phyloP scores from a whole-genome alignment of 2,329 filamentous ascomycete species.

The Capronia americana region DNA sequence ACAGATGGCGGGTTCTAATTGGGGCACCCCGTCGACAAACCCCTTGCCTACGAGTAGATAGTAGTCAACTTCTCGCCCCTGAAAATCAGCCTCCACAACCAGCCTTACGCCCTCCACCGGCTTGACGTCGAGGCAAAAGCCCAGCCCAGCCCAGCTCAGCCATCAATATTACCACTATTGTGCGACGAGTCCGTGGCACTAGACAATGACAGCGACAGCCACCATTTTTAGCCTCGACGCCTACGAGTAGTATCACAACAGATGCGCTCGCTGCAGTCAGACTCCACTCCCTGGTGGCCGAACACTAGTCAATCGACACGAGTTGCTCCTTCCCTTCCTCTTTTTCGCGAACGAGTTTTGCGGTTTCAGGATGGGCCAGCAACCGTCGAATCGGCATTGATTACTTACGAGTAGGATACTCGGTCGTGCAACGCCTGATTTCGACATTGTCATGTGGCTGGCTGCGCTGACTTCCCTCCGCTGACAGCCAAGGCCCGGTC shows the following conservation, averaged over 20 bases:
- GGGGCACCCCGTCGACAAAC: not conserved
- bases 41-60: too few species aligned
- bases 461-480: not conserved
- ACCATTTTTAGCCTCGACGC: slow-evolving; percentile 6
- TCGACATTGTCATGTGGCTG: not conserved
- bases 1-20: not conserved
- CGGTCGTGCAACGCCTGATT: not conserved
- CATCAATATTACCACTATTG: not conserved
- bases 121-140: not conserved
- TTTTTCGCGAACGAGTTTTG: not conserved
- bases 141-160: not conserved
- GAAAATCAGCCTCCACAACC: slow-evolving; percentile 13
- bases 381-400: not conserved
- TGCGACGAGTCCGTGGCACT: not conserved
- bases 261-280: not conserved
- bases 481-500: not conserved
- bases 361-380: not conserved
- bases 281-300: slow-evolving; percentile 11
- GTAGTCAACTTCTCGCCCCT: not conserved
- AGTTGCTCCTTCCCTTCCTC: slow-evolving; percentile 1
- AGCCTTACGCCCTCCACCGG: slow-evolving; percentile 8
- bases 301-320: slow-evolving; percentile 8
- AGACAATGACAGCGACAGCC: not conserved
- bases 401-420: too few species aligned
- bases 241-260: not conserved